Evolutionary conservation across 1,284 basidiomycete species (phyloP).

Genomic region (Trichosporon ovoides): DNA sequence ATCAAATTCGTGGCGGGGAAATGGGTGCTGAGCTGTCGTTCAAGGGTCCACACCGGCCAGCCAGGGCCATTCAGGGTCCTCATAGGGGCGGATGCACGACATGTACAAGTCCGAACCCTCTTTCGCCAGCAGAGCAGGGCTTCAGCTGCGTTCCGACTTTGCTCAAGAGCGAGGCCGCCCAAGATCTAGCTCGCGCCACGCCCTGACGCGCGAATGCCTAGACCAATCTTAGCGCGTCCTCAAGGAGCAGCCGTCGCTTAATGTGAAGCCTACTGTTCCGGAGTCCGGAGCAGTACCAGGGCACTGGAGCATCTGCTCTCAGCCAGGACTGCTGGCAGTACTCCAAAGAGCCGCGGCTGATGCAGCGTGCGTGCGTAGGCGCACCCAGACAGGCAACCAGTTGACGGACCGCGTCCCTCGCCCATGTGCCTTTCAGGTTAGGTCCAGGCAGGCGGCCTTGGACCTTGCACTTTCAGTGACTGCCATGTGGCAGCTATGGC

Average conservation of each 20-base stretch:
- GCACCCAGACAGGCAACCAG: no score
- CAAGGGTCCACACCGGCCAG: not conserved
- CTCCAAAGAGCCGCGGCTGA: no score
- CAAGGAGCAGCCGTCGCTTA: not conserved
- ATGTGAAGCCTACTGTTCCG: not conserved
- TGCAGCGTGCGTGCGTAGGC: no score
- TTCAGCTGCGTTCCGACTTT: not conserved
- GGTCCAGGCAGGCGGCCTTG: no score
- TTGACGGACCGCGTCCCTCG: no score
- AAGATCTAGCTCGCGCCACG: not conserved
- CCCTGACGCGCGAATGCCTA: not conserved
- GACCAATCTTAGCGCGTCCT: not conserved
- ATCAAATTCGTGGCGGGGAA: conserved; percentile 4
- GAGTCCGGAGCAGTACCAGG: not conserved
- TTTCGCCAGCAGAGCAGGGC: not conserved
- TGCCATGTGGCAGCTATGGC: no score
- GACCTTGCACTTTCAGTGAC: no score
- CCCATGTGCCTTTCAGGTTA: no score
- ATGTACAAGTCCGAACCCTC: not conserved
- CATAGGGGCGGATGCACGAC: not conserved
- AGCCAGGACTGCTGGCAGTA: no score
- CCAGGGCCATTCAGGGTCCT: not conserved
- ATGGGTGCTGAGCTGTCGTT: not conserved
- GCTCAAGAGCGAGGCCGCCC: not conserved
- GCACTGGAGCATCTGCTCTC: not conserved